Base-by-base conservation (phyloP, 31 red algal genomes). In the Odonthalia washingtoniensis region DNA sequence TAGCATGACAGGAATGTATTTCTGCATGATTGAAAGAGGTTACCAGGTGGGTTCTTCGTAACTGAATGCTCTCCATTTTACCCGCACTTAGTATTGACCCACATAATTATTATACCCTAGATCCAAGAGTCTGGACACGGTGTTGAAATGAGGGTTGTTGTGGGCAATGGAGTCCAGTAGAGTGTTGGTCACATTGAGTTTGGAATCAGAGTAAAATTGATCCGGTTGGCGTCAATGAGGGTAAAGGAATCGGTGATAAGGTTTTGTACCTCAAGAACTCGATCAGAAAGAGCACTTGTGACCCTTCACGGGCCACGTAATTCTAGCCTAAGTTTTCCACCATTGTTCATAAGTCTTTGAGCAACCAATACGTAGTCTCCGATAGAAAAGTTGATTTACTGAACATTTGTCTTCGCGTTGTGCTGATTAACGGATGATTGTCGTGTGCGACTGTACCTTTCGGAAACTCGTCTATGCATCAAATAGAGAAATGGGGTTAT, bases 1-100 rank as follows among this genome's bases (percentile, higher is more conserved):
- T 40, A 81, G 77, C 65, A 72, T 38, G 16, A 43, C 65, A 33
- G 81, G 81, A 43, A 84, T 40, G 35, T 84, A 31, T 46, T 84
- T 34, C 9, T 24, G 61, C 35, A 84, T 38, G 27, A 12, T 17
- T 21, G 32, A 32, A 16, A 33, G 37, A 9, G 81, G 40, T 72
- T 42, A 31, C 16, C 63, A 84, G 24, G 21, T 45, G 18, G 64
- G 6, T 9, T 72, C 81, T 43, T 69, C 81, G 9, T 84, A 9
- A n/a, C 38, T 40, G 26, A 63, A 87, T 36, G 40, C 65, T 65
- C 14, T 87, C 65, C 72, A 26, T 75, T 67, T 40, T 46, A 65
- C 65, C 68, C 57, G 70, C 35, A n/a, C 40, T 69, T 77, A 9
- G 16, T 77, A 9, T 12, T 39, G 40, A 28, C 72, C 70, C 42